Base-by-base conservation (phyloP, 352 stramenopile genomes). In the Phytophthora europaea region DNA sequence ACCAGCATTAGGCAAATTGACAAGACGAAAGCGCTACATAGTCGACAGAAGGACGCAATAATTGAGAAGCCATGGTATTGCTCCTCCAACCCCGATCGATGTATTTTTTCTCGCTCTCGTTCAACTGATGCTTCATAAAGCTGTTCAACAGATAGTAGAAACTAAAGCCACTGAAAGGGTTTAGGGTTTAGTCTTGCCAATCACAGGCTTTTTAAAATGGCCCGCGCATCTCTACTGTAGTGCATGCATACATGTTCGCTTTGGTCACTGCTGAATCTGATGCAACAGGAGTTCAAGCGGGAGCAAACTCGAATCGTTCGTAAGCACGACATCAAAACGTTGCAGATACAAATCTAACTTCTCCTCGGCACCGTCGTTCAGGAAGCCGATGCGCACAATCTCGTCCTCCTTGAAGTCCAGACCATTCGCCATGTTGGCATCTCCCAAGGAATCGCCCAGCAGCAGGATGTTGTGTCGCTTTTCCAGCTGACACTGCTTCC, bases 281-380 rank as follows among this genome's bases (percentile, higher is more conserved):
- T 90, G 80, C 22, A 93, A 31, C 58, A 93, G 53, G 28, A 92
- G 71, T 52, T 90, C 83, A 1, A 93, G 76, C 3, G 82, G 78
- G 31, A 84, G 54, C 63, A 95, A 73, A 52, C 81, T 92, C 50
- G 78, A 82, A 76, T 94, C 87, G 69, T 94, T 75, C 13, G 87
- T 93, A 16, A 95, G 83, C 48, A 95, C 89, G n/a, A 95, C 85
- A 66, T 95, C 80, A 47, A 87, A 93, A n/a, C 57, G 67, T 36
- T 81, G 45, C 40, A 94, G 51, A 58, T 93, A 94, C 62, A 81
- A 26, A 10, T 88, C 85, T 22, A 94, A 69, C 54, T 82, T 80
- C 56, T 93, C 83, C 7, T 89, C 70, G 10, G 81, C 72, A 5
- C 75, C 68, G n/a, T 83, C 73, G 61, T 94, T 94, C 18, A 93